Evolutionary conservation across 768 basidiomycete genomes (phyloP).

Genomic region (Mycena capillaripes): DNA sequence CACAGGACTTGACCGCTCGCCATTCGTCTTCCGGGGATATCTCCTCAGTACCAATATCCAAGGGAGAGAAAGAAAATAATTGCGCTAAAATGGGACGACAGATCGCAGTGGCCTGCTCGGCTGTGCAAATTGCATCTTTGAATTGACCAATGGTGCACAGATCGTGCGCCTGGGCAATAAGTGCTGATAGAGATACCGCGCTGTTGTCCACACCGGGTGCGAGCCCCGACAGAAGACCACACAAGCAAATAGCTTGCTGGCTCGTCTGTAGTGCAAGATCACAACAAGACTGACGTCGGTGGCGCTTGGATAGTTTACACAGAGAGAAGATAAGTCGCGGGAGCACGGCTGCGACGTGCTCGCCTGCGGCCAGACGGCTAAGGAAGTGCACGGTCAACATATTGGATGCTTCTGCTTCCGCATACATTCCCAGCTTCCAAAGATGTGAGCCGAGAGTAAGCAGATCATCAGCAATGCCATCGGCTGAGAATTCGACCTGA

Average conservation of each 20-base stretch:
- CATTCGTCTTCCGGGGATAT: conserved; percentile 7
- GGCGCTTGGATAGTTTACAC: background rate
- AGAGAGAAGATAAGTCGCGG: conserved; percentile 6
- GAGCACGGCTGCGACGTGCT: background rate
- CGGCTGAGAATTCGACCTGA: background rate
- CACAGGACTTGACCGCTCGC: conserved; percentile 10
- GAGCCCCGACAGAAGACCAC: background rate
- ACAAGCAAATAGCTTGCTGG: background rate
- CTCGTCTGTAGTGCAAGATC: conserved; percentile 11
- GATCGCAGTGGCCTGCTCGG: background rate
- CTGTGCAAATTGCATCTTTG: background rate
- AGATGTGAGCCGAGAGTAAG: conserved; percentile 2
- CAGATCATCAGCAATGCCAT: background rate
- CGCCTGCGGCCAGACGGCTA: background rate
- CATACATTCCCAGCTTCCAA: conserved; percentile 3
- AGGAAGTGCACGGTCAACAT: background rate
- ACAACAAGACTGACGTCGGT: background rate
- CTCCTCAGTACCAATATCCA: background rate
- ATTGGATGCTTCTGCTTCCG: conserved; percentile 17
- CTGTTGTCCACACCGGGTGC: background rate
- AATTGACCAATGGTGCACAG: background rate
- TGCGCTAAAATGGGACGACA: background rate
- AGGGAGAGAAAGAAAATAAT: background rate
- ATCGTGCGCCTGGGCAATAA: background rate
- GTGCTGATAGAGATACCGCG: background rate